Evolutionary conservation across 176 grass and related monocot genomes (phyloP), one percentile per base, ranked within the genome.

Genomic region (Oryza punctata): DNA sequence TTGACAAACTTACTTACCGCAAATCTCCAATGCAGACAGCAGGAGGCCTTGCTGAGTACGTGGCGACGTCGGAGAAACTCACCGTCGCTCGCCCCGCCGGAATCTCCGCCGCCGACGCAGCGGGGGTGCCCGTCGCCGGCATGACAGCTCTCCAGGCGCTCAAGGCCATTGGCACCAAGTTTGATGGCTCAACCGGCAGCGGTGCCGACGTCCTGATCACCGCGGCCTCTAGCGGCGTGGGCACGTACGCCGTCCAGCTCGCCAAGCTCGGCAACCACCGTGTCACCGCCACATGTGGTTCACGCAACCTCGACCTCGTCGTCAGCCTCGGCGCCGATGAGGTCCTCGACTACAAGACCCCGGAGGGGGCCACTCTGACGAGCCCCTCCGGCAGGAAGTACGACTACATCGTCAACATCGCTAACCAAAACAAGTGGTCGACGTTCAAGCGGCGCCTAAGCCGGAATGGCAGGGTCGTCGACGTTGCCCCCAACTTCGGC

Each of bases 221-320:
- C 1, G 90, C 84, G 0, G 79, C 90, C 2, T 89, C 90, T 7
- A 76, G 90, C 12, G 90, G 87, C 24, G 63, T 89, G 1, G 90
- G 90, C n/a, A 68, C 70, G 3, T 92, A 80, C 40, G 87, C 90
- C 3, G 68, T 92, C 21, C 90, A 89, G 84, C 75, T 92, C 10
- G 87, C 87, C 3, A 92, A 84, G 65, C 52, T 86, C 11, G 90
- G 78, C 1, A 76, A 70, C 21, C 73, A 76, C 41, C 75, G 89
- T 63, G 84, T 92, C 47, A 89, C 87, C 3, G 90, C 87, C 63
- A 92, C 90, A 5, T 92, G 90, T 13, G 87, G 90, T 0, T 69
- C 87, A 0, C 90, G 90, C 16, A 92, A 92, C 13, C 37, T 87
- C 1, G 79, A 87, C n/a, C 50, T 92, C 1, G 41, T 87, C 11